Evolutionary conservation across 768 basidiomycete genomes (phyloP), one percentile per base, ranked within the genome.

Genomic region (Termitomyces bulborhizus): DNA sequence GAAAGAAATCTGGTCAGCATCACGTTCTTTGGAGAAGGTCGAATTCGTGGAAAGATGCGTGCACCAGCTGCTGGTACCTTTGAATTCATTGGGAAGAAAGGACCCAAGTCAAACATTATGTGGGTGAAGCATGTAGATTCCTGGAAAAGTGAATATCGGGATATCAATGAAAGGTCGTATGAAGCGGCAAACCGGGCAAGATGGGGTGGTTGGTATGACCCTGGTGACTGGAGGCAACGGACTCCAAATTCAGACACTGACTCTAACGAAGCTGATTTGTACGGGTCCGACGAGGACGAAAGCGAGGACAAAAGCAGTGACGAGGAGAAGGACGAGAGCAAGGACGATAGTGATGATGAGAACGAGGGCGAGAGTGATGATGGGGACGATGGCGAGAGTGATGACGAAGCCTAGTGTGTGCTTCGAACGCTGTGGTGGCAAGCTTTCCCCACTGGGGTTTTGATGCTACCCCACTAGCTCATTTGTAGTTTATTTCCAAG

Each of bases 91-190:
- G 67, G 68, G 11, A 61, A 49, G 27, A 60, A 54, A 44, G 51
- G 53, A 21, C 47, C 42, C 24, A 50, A 52, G 40, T 18, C 39
- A 27, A 53, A 61, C 21, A 53, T 51, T 15, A 31, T 56, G 15
- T 57, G 53, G 55, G 39, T 36, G 0, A 57, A 48, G 39, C 37
- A 43, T 24, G 58, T 70, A n/a, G 46, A 46, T 15, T 44, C 46
- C 2, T 70, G 66, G 65, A 68, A 68, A 51, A 15, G 34, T 1
- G 47, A 62, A 27, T 70, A 64, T 57, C 55, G 67, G 18, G 44
- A 54, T 5, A 57, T 65, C 54, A 70, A 64, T 55, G 41, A 51
- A 12, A 36, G 53, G 18, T 48, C 59, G 26, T 65, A 66, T 43
- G 60, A 62, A 18, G 46, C 45, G 32, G 65, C 51, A 37, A 59